Evolutionary conservation across 2,329 filamentous ascomycete species (phyloP), one percentile per base, ranked within the genome.

Genomic region (Amesomyces nigricolor): DNA sequence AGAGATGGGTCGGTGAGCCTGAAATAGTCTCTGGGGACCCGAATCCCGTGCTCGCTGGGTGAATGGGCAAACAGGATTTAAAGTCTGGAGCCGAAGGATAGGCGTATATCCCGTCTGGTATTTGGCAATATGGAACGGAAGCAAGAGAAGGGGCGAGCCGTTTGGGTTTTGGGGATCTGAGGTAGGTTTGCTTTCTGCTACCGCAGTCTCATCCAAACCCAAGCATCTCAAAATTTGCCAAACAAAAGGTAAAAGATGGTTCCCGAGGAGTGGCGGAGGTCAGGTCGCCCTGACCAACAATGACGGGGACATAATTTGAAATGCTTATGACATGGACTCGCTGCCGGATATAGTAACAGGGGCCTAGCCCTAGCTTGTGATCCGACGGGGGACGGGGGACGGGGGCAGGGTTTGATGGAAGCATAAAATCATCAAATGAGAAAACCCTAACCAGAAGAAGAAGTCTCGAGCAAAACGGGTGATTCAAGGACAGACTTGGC

Each of bases 231-330:
- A 69, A 68, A 70, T 75, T 72, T 74, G 71, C 70, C 72, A 72
- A 74, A 71, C 72, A 68, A 72, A 71, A 76, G 73, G 77, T 72
- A 64, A 67, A 47, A 69, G 73, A 71, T 70, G 67, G 75, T 76
- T 74, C 72, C 73, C 72, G 71, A 72, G 68, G 66, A 64, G 61
- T 70, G 70, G 53, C 69, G 71, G 71, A 71, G 70, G 69, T 68
- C 67, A 67, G 66, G 68, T 70, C 68, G 72, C 71, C 70, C 73
- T 73, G 73, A 66, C 72, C 70, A 72, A 72, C 71, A 69, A 72
- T 73, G 73, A 75, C 73, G 71, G 74, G 72, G 75, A 76, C 73
- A 79, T 79, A 80, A 80, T 78, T 79, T 77, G 77, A 72, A 70
- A 73, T 78, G 79, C 75, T 80, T 79, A 80, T 79, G 77, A 75